These are phyloP conservation scores for Glycyrrhiza uralensis DNA, from an alignment of 306 rosid genomes.

Conservation along the genomic window DNA sequence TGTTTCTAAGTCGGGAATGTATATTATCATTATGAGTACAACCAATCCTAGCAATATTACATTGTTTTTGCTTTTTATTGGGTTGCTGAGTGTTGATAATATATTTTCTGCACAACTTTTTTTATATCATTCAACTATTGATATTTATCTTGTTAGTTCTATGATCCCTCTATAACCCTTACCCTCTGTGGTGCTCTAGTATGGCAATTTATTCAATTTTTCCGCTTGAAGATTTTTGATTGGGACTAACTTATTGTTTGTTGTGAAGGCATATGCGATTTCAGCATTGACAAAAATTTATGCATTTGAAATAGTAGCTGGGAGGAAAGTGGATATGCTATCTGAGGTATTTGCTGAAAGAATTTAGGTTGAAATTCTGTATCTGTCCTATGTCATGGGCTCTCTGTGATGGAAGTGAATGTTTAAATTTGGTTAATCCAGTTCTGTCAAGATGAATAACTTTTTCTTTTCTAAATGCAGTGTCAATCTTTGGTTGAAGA, in stretches of 20 bases:
- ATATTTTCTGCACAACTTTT: not conserved
- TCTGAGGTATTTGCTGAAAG: conserved; percentile 63
- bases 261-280: conserved; percentile 80
- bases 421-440: not conserved
- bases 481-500: conserved; percentile 83
- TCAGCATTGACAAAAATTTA: conserved; percentile 83
- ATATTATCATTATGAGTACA: not conserved
- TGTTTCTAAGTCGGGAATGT: not conserved
- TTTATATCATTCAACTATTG: not conserved
- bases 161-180: not conserved
- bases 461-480: conserved; percentile 41
- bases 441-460: not conserved
- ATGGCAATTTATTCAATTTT: not conserved
- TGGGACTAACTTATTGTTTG: conserved; percentile 27
- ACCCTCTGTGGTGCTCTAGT: not conserved
- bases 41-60: not conserved
- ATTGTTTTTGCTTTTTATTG: not conserved
- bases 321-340: conserved; percentile 74
- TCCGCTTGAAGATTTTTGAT: conserved; percentile 12
- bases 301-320: conserved; percentile 76
- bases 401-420: conserved; percentile 9
- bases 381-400: not conserved
- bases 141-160: not conserved
- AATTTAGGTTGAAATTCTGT: not conserved
- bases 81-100: not conserved